Evolutionary conservation across 139 green algal genomes (phyloP).

Genomic region (Desmodesmus armatus): DNA sequence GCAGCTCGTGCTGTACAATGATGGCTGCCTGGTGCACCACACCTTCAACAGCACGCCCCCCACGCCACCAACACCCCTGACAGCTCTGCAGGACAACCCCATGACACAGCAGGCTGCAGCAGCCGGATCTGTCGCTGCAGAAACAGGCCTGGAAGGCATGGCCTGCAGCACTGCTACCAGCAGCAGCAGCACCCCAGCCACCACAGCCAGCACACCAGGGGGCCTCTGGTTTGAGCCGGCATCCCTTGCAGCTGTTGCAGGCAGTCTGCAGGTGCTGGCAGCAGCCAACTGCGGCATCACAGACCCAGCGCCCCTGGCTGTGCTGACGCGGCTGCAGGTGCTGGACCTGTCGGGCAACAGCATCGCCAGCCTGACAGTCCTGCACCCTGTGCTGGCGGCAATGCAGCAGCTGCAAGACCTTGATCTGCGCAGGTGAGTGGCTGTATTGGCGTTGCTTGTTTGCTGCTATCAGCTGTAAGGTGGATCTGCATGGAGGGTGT

Average conservation of each 20-base stretch:
- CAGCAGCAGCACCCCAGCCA: background rate
- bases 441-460: conserved; percentile 3
- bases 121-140: no score
- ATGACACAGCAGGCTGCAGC: background rate
- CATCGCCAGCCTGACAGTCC: conserved; percentile 20
- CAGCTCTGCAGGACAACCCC: background rate
- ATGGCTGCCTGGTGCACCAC: no score
- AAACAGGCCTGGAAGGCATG: background rate
- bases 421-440: conserved; percentile 47
- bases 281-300: conserved; percentile 30
- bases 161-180: background rate
- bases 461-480: no score
- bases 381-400: conserved; percentile 23
- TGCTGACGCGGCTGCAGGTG: conserved; percentile 15
- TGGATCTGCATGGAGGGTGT: no score
- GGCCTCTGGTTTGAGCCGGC: conserved; percentile 40
- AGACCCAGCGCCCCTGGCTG: background rate
- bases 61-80: no score
- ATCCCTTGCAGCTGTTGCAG: conserved; percentile 26
- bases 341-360: conserved; percentile 49
- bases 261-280: conserved; percentile 41
- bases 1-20: no score
- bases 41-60: no score
- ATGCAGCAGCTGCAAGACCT: conserved; percentile 20
- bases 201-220: background rate